A percentile compares a stretch with the other conserved stretches of the same genome.
phyloP scores from a whole-genome alignment of 1,139 yeast genomes.

The Lodderomyces orthopsilosis region DNA sequence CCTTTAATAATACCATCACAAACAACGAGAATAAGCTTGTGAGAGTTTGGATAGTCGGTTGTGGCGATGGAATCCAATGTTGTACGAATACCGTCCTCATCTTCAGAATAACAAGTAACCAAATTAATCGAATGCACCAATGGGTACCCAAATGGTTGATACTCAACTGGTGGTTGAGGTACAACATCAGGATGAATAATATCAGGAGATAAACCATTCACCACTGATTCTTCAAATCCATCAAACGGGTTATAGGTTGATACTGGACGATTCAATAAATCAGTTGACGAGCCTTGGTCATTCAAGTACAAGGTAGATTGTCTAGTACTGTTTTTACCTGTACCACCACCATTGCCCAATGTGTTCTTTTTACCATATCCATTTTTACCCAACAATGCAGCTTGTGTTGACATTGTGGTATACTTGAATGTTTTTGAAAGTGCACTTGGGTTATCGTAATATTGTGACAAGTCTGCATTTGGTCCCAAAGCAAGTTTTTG shows the following conservation, averaged over 20 bases:
- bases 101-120: conserved; percentile 95
- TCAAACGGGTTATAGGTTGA: conserved; percentile 44
- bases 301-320: conserved; percentile 25
- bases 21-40: conserved; percentile 75
- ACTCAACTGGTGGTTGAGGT: conserved; percentile 86
- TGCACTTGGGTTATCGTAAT: conserved; percentile 35
- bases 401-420: conserved; percentile 59
- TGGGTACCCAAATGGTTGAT: conserved; percentile 86
- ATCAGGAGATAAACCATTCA: conserved; percentile 61
- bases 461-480: conserved; percentile 37
- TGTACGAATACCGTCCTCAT: conserved; percentile 77
- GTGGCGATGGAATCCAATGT: conserved; percentile 90
- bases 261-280: conserved; percentile 33
- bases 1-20: conserved; percentile 97
- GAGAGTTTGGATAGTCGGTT: conserved; percentile 92
- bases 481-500: conserved; percentile 41
- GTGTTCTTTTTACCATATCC: conserved; percentile 18
- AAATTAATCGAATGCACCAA: conserved; percentile 79
- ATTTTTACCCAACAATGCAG: conserved; percentile 35
- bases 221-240: conserved; percentile 32
- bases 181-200: conserved; percentile 70
- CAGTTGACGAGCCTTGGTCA: conserved; percentile 37
- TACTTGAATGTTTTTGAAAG: conserved; percentile 46
- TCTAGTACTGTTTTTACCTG: conserved; percentile 17
- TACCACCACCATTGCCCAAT: conserved; percentile 8